Evolutionary conservation across 805 yeast genomes (phyloP), one percentile per base, ranked within the genome.

Genomic region (Metschnikowia dekortorum): DNA sequence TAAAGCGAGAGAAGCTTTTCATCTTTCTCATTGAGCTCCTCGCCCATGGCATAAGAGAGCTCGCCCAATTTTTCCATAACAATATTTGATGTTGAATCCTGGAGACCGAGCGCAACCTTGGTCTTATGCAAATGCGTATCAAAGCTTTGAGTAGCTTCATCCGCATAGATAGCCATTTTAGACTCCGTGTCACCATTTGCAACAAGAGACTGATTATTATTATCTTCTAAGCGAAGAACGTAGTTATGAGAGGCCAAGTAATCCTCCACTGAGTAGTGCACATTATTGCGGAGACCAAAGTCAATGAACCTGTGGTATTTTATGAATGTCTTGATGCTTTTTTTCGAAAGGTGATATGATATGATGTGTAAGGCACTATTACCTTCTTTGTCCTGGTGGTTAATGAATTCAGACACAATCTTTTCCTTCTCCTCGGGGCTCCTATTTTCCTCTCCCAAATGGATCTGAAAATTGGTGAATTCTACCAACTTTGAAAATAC

Each of bases 311-410:
- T 57, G 57, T 63, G 68, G 46, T 58, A 57, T 16, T 39, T 39
- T n/a, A 63, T 63, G 49, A 63, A 61, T 8, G 60, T 61, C 47
- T 56, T 58, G 52, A 64, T 60, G 46, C 65, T 58, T 47, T 55
- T 57, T 36, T 60, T 61, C 47, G 61, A 57, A 45, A 64, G 47
- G 50, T 58, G 58, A 48, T 61, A 59, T 37, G 97, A 94, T 0
- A 96, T 95, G 49, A 94, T 87, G 63, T 91, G 96, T 53, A 94
- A 74, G 44, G 97, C 91, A 0, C 99, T 94, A 64, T 94, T 97
- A 28, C 99, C 99, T 61, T 91, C 91, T 48, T 82, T 74, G 69
- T 94, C 99, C 55, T 85, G 88, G n/a, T 87, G 86, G 64, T 94
- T 92, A 47, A 92, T 84, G 58, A 94, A 70, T 47, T 71, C 67